Evolutionary conservation across 2,329 filamentous ascomycete genomes (phyloP).

Genomic region (Lasiodiplodia sp.): DNA sequence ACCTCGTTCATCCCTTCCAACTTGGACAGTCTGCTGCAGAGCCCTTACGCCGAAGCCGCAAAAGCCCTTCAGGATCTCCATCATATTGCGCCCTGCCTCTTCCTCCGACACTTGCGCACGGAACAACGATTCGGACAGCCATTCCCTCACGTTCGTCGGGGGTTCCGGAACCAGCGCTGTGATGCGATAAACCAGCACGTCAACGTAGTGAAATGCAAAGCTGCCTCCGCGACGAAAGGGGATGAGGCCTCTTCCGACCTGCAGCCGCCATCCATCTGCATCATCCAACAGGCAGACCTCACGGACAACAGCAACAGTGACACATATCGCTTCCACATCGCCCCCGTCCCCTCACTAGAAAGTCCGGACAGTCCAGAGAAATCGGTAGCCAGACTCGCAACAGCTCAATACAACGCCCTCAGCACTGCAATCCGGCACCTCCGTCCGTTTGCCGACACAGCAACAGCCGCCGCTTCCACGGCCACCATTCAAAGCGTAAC

Average conservation of each 20-base stretch:
- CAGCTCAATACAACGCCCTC: neutral
- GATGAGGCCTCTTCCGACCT: neutral
- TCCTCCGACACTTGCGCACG: neutral
- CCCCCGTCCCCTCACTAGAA: neutral
- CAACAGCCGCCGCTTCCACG: conserved; percentile 12
- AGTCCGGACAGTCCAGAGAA: neutral
- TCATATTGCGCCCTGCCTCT: neutral
- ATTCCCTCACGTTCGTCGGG: conserved; percentile 37
- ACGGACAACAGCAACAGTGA: neutral
- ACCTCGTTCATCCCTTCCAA: conserved; percentile 43
- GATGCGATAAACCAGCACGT: conserved; percentile 42
- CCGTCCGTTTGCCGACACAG: conserved; percentile 34
- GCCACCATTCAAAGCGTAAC: neutral
- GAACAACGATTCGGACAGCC: neutral
- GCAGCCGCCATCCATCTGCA: neutral
- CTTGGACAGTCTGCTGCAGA: conserved; percentile 38
- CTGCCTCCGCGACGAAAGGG: too few species aligned
- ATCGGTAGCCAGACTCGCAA: neutral
- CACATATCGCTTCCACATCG: neutral
- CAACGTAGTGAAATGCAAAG: neutral
- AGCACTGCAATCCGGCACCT: conserved; percentile 32
- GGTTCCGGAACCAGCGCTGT: conserved; percentile 45
- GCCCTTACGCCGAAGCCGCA: neutral
- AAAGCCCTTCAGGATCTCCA: neutral
- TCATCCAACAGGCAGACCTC: neutral